Evolutionary conservation across 140 eudicot genomes (phyloP).

Genomic region (Senecio squalidus): DNA sequence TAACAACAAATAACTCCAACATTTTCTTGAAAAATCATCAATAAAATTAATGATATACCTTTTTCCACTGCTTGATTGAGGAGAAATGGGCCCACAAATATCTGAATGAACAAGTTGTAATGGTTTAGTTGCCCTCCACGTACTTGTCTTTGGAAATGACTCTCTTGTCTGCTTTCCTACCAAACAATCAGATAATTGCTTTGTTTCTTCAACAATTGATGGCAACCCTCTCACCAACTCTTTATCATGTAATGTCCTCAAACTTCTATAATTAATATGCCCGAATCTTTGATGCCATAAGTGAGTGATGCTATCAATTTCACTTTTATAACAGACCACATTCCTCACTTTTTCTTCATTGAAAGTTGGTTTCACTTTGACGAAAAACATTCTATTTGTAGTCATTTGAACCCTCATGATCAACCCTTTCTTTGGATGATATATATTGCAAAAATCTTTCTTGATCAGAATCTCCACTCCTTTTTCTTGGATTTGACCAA

Average conservation of each 20-base stretch:
- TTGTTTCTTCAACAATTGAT: not conserved
- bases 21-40: not conserved
- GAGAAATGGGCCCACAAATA: slow-evolving; percentile 2
- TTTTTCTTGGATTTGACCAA: not conserved
- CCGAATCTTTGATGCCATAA: not conserved
- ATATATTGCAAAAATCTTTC: not conserved
- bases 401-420: not conserved
- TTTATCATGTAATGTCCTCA: not conserved
- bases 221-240: not conserved
- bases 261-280: not conserved
- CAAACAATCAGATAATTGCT: not conserved
- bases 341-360: not conserved
- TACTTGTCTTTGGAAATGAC: not conserved
- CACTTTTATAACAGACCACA: not conserved
- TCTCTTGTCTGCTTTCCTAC: not conserved
- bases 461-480: not conserved
- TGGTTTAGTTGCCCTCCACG: slow-evolving; percentile 17
- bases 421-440: not conserved
- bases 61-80: not conserved
- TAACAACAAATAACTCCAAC: slow-evolving; percentile 1
- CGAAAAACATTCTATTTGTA: not conserved
- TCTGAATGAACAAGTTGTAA: slow-evolving; percentile 9
- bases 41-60: not conserved
- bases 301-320: not conserved
- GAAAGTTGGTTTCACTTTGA: too few species aligned